Evolutionary conservation across 768 basidiomycete genomes (phyloP).

Genomic region (Sutorius australiensis): DNA sequence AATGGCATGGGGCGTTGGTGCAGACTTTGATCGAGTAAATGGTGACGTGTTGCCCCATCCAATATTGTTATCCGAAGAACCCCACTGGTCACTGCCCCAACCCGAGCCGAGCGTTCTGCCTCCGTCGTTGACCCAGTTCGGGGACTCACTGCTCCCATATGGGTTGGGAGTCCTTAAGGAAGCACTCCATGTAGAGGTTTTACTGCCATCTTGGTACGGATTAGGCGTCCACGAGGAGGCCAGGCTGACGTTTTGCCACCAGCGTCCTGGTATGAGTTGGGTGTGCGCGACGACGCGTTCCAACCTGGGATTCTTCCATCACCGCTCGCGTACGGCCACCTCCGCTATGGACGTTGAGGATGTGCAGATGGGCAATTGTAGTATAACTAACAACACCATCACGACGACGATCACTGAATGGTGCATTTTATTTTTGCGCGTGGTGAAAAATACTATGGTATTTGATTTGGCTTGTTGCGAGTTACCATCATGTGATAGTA

Average conservation of each 20-base stretch:
- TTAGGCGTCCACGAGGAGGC: conserved; percentile 52
- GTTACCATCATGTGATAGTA: background rate
- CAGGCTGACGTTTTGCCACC: conserved; percentile 49
- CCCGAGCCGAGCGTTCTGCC: conserved; percentile 51
- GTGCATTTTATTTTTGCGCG: too few relatives aligned
- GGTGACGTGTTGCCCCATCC: conserved; percentile 32
- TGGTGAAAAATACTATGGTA: conserved; percentile 12
- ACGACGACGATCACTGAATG: too few relatives aligned
- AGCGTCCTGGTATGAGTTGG: conserved; percentile 48
- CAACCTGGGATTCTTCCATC: too few relatives aligned
- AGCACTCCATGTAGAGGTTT: conserved; percentile 16
- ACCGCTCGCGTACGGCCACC: too few relatives aligned
- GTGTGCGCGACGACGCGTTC: conserved; percentile 48
- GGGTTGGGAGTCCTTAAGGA: conserved; percentile 52
- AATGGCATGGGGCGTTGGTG: conserved; percentile 36
- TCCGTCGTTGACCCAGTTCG: conserved; percentile 33
- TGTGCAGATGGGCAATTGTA: too few relatives aligned
- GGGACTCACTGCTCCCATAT: conserved; percentile 30
- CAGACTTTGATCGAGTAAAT: conserved; percentile 21
- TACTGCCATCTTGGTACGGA: conserved; percentile 36
- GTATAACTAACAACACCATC: too few relatives aligned
- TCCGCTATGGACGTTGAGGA: too few relatives aligned
- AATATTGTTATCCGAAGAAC: conserved; percentile 18
- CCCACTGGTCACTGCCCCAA: conserved; percentile 33
- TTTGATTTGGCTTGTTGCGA: background rate